A percentile compares a stretch with the other conserved stretches of the same genome.
Evolutionary conservation across 257 asterid genomes (phyloP).

Genomic region (Cinchona pubescens): DNA sequence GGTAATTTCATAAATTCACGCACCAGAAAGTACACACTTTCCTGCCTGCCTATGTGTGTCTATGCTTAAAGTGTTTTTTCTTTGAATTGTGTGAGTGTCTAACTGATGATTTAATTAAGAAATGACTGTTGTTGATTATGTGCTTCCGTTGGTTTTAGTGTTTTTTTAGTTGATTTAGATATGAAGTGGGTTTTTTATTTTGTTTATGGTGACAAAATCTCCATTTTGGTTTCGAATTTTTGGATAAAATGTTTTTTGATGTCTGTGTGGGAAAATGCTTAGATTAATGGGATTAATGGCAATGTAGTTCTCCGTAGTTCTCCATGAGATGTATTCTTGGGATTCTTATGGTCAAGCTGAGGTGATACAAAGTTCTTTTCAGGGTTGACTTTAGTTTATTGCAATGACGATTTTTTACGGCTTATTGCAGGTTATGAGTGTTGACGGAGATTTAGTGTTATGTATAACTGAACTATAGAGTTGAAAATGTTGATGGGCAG

Average conservation of each 20-base stretch:
- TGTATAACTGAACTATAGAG: background rate
- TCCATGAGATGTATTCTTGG: background rate
- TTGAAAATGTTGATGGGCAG: background rate
- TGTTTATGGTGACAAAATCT: background rate
- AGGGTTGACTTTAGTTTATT: too few species aligned
- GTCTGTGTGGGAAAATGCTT: background rate
- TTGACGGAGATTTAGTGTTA: background rate
- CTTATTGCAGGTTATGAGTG: background rate
- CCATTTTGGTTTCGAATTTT: too few species aligned
- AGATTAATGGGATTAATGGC: background rate
- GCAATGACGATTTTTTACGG: background rate
- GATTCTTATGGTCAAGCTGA: background rate
- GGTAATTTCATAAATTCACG: conserved; percentile 9
- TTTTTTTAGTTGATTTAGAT: background rate
- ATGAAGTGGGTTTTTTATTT: too few species aligned
- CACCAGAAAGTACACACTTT: too few species aligned
- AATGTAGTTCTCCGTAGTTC: background rate
- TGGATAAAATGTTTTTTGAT: background rate
- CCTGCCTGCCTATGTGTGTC: background rate
- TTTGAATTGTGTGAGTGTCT: background rate
- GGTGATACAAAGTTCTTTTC: background rate
- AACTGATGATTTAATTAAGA: background rate
- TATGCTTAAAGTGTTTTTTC: background rate
- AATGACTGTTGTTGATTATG: too few species aligned
- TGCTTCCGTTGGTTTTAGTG: too few species aligned